Base-by-base conservation (phyloP, 2,329 filamentous ascomycete species). In the Penicillium sp. region DNA sequence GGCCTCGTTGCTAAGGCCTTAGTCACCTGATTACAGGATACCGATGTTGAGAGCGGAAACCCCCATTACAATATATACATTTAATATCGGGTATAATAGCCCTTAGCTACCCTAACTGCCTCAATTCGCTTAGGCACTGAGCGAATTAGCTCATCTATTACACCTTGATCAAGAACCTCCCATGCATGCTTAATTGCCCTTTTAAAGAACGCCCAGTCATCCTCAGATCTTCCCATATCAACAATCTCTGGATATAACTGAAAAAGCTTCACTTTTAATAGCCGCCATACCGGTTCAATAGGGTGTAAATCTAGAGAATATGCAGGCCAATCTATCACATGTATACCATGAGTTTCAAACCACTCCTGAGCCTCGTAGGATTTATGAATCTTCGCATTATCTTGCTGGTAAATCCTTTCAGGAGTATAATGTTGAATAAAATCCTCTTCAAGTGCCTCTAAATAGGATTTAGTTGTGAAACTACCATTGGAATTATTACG, bases 401-500 rank as follows among this genome's bases (percentile, higher is more conserved):
- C 23, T 42, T 42, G 23, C 23, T 42, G 21, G 13, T n/a, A 42
- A 5, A 42, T 44, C n/a, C 19, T 34, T n/a, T 14, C 14, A n/a
- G 29, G 39, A 3, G 10, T 13, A 36, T 51, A 51, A 29, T 18
- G 1, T 3, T 4, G 29, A 4, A 36, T 14, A 13, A 51, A 29
- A 18, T 29, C 21, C n/a, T 44, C 16, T 13, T 51, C 21, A 9
- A 51, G 29, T 31, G 21, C 14, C 3, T 18, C n/a, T 8, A 51
- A 13, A 51, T 51, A 51, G 8, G 39, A 51, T n/a, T n/a, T 33
- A 7, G 39, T 23, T 5, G 21, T 26, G 7, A 33, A 51, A n/a
- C n/a, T n/a, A n/a, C 39, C 21, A 7, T 8, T 1, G 13, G 14
- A 13, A 13, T 11, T 3, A 16, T 21, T 6, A 9, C 3, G 1